Percentiles rank a stretch among this genome's conserved stretches.
phyloP scores from a whole-genome alignment of 2,329 filamentous ascomycete species.

The Pseudogymnoascus sp. region DNA sequence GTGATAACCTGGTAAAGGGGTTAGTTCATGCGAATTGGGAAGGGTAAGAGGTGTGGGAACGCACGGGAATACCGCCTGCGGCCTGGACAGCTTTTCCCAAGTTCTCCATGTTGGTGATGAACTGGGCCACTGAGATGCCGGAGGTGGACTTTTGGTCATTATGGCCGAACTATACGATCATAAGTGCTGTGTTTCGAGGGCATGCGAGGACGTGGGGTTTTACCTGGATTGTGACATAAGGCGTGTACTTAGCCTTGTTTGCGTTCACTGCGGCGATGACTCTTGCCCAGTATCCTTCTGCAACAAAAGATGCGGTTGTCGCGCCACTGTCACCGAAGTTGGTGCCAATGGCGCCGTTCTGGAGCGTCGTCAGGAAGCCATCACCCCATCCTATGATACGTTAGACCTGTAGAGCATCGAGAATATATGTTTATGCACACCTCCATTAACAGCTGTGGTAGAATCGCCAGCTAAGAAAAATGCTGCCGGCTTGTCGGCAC shows the following conservation, averaged over 20 bases:
- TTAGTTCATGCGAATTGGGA: not conserved
- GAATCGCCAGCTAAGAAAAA: constrained; percentile 36
- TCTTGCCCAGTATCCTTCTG: constrained; percentile 38
- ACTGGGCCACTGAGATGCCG: constrained; percentile 33
- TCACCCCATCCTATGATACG: constrained; percentile 38
- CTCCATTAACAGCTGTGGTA: constrained; percentile 26
- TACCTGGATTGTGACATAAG: constrained; percentile 43
- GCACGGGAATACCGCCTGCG: constrained; percentile 24
- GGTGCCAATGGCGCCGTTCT: constrained; percentile 34
- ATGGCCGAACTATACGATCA: constrained; percentile 36
- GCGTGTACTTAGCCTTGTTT: constrained; percentile 29
- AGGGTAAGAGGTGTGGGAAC: not conserved
- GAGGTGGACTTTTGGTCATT: constrained; percentile 42
- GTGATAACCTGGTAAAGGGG: constrained; percentile 32
- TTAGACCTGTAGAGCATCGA: constrained; percentile 11
- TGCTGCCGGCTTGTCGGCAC: constrained; percentile 23
- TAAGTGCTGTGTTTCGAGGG: not conserved
- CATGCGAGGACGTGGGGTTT: too few relatives aligned
- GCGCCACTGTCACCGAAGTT: constrained; percentile 41
- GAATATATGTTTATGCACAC: not conserved
- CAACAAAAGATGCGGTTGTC: constrained; percentile 40
- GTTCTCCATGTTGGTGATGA: constrained; percentile 36
- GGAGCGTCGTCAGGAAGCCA: constrained; percentile 41
- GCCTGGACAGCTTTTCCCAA: constrained; percentile 26
- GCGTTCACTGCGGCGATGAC: constrained; percentile 33